A percentile compares a stretch with the other conserved stretches of the same genome.
These are phyloP conservation scores for Colletotrichum agaves DNA, from an alignment of 2,329 filamentous ascomycete genomes.

Conservation along the genomic window DNA sequence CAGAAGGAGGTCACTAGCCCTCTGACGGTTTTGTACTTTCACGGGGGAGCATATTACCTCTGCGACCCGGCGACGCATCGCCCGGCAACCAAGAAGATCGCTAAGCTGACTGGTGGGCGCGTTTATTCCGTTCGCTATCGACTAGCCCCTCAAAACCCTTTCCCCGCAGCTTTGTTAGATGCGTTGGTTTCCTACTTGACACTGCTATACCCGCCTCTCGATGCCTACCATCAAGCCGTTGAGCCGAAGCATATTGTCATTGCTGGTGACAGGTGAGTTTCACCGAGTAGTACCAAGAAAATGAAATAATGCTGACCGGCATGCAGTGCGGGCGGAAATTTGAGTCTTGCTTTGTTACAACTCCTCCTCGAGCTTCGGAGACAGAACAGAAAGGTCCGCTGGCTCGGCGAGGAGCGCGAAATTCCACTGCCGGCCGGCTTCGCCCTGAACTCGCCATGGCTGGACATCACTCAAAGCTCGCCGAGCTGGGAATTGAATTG, in stretches of 20 bases:
- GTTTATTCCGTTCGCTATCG: slow-evolving; percentile 80
- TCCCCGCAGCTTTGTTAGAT: slow-evolving; percentile 80
- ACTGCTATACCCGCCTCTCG: slow-evolving; percentile 76
- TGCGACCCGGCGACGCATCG: slow-evolving; percentile 78
- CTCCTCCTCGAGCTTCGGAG: slow-evolving; percentile 72
- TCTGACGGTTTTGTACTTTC: slow-evolving; percentile 77
- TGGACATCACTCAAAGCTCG: slow-evolving; percentile 74
- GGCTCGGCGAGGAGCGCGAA: slow-evolving; percentile 67
- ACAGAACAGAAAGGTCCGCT: slow-evolving; percentile 60
- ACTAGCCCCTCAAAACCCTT: slow-evolving; percentile 78
- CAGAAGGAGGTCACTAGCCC: slow-evolving; percentile 74
- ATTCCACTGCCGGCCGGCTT: slow-evolving; percentile 75
- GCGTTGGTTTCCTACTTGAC: slow-evolving; percentile 78
- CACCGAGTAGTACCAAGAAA: background rate
- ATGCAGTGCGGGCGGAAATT: slow-evolving; percentile 76
- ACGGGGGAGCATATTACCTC: slow-evolving; percentile 80
- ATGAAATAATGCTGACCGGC: background rate
- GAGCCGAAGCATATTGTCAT: slow-evolving; percentile 74
- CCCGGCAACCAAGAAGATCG: slow-evolving; percentile 66
- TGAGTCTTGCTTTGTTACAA: slow-evolving; percentile 74
- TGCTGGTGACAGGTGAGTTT: slow-evolving; percentile 71
- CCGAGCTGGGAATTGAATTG: slow-evolving; percentile 64
- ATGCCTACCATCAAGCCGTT: slow-evolving; percentile 73
- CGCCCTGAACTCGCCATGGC: slow-evolving; percentile 74
- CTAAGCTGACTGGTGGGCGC: slow-evolving; percentile 73